These are phyloP conservation scores for Sporothrix curviconia DNA, from an alignment of 2,329 filamentous ascomycete species.

Conservation along the genomic window DNA sequence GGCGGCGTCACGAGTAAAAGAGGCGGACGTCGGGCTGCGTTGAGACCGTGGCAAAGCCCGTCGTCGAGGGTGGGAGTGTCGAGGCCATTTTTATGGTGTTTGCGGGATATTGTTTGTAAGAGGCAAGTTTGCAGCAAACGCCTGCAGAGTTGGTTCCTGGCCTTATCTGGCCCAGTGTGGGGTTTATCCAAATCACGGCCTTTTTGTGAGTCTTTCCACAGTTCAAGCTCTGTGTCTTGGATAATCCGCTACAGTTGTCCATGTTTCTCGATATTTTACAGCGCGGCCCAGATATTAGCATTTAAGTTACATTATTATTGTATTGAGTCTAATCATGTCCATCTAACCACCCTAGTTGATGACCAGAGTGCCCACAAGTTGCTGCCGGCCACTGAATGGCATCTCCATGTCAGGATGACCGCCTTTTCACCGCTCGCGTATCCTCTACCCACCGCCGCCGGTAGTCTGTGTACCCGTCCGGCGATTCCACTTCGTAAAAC, in stretches of 20 bases:
- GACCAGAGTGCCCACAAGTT: background rate
- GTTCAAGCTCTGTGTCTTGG: no score
- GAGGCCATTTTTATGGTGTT: background rate
- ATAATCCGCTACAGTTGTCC: no score
- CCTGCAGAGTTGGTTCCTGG: no score
- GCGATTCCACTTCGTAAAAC: conserved; percentile 3
- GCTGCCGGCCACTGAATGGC: conserved; percentile 6
- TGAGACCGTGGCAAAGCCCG: conserved; percentile 12
- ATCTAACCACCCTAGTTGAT: background rate
- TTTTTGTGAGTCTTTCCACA: no score
- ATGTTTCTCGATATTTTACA: no score
- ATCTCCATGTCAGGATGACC: background rate
- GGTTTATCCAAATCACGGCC: background rate
- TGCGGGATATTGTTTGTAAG: background rate
- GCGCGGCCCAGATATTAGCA: no score
- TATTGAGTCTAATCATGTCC: background rate
- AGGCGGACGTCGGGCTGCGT: conserved; percentile 11
- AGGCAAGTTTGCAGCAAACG: background rate
- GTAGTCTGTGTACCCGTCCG: conserved; percentile 1
- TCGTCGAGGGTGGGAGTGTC: background rate
- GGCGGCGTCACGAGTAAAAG: conserved; percentile 11
- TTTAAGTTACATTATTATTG: background rate
- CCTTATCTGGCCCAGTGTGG: background rate
- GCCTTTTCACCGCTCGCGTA: background rate
- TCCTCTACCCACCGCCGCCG: background rate